These are phyloP conservation scores for Neonectria sp. DNA, from an alignment of 2,329 filamentous ascomycete species.

Conservation along the genomic window DNA sequence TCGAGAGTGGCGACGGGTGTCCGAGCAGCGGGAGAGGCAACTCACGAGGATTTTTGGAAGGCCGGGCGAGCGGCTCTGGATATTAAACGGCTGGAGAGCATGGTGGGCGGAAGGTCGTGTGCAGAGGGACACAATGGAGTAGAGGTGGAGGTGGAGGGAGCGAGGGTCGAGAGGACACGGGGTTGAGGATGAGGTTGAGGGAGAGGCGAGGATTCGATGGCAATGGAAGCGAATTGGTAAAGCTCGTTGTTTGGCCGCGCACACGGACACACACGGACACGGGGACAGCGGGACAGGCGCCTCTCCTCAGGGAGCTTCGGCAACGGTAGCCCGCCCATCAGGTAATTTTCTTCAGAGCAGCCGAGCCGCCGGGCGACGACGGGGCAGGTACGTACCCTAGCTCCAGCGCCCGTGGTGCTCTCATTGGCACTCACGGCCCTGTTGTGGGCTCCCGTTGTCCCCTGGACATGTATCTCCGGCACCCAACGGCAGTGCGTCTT, in stretches of 20 bases:
- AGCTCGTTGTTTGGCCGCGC: conserved; percentile 44
- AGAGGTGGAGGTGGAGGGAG: conserved; percentile 30
- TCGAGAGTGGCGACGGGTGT: conserved; percentile 20
- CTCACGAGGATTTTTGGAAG: conserved; percentile 69
- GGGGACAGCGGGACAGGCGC: conserved; percentile 4
- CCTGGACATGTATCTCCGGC: conserved; percentile 47
- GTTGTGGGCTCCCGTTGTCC: background rate
- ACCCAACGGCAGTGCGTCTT: conserved; percentile 26
- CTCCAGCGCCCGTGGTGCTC: background rate
- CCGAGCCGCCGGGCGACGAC: conserved; percentile 19
- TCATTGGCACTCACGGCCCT: conserved; percentile 1
- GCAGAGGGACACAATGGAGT: conserved; percentile 46
- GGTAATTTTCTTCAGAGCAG: conserved; percentile 42
- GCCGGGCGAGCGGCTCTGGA: conserved; percentile 70
- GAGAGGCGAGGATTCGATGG: conserved; percentile 31
- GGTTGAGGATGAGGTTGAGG: conserved; percentile 41
- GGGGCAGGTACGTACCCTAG: conserved; percentile 22
- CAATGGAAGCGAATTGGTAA: conserved; percentile 31
- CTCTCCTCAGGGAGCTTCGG: conserved; percentile 44
- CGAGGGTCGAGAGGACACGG: conserved; percentile 39
- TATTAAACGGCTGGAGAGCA: conserved; percentile 75
- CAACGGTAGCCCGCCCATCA: conserved; percentile 44
- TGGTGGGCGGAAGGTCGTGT: conserved; percentile 56
- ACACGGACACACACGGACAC: conserved; percentile 27
- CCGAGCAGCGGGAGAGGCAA: conserved; percentile 34